Percentiles rank a stretch among this genome's conserved stretches.
phyloP scores from a whole-genome alignment of 1,284 basidiomycete genomes.

The Sporisorium reilianum region DNA sequence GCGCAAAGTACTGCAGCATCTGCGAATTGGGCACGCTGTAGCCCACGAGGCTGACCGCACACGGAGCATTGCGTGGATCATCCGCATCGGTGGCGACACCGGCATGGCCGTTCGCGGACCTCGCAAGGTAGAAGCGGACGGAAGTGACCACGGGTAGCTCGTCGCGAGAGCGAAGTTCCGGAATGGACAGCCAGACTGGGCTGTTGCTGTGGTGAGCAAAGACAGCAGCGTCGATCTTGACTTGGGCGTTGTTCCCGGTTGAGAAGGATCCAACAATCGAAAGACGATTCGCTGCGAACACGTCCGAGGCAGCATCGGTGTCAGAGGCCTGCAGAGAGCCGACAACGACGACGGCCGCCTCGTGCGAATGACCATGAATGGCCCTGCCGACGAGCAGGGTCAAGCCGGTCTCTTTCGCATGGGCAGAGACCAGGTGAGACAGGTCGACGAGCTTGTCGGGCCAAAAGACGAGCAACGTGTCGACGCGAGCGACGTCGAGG shows the following conservation, averaged over 20 bases:
- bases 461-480: slow-evolving; percentile 45
- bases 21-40: slow-evolving; percentile 73
- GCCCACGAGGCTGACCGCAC: slow-evolving; percentile 66
- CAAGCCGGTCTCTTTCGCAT: neutral
- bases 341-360: slow-evolving; percentile 34
- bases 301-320: neutral
- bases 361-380: slow-evolving; percentile 16
- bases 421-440: neutral
- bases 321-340: slow-evolving; percentile 2
- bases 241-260: neutral
- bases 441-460: slow-evolving; percentile 31
- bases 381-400: slow-evolving; percentile 22
- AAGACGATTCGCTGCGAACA: slow-evolving; percentile 8
- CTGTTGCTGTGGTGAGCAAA: neutral
- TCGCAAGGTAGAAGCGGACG: slow-evolving; percentile 2
- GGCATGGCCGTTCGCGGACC: neutral
- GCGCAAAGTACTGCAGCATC: slow-evolving; percentile 75
- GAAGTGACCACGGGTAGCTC: slow-evolving; percentile 15
- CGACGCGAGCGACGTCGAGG: slow-evolving; percentile 7
- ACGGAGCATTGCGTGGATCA: neutral
- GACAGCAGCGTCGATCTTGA: no score
- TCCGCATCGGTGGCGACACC: neutral
- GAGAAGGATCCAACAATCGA: slow-evolving; percentile 10
- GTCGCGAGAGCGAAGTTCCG: neutral
- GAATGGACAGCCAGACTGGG: slow-evolving; percentile 13